Conservation (phyloP, 345 rosid genomes). For the Citrus maxima region DNA sequence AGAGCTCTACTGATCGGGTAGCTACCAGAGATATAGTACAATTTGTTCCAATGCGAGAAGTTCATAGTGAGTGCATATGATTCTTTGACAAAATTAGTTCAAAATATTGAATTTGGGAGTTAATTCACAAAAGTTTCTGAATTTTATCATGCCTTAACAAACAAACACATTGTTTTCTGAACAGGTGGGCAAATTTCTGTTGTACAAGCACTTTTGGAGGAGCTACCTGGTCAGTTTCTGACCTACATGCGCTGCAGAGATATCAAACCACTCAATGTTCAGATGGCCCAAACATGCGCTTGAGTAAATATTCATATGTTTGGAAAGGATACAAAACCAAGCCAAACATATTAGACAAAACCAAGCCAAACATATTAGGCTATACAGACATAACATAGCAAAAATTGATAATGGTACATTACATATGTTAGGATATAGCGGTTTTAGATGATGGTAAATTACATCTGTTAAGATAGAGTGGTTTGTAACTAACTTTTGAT, state of each 20-base stretch:
- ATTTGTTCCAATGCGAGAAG: slow-evolving; percentile 76
- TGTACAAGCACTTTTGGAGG: slow-evolving; percentile 79
- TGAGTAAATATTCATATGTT: background rate
- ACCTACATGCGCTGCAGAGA: slow-evolving; percentile 55
- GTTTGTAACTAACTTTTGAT: no score
- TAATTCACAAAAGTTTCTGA: background rate
- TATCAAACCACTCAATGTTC: slow-evolving; percentile 41
- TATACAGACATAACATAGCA: no score
- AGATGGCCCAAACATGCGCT: background rate
- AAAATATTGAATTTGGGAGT: background rate
- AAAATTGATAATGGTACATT: no score
- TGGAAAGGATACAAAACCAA: background rate
- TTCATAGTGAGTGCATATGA: slow-evolving; percentile 50
- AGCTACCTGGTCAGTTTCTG: slow-evolving; percentile 84
- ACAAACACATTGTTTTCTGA: background rate
- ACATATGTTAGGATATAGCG: no score
- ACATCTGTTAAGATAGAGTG: no score
- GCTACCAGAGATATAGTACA: slow-evolving; percentile 91
- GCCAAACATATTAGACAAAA: background rate
- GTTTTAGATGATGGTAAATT: no score
- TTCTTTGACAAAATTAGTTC: background rate
- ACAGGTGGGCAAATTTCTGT: slow-evolving; percentile 66
- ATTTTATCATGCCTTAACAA: background rate
- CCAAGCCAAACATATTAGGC: no score
- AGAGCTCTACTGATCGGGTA: slow-evolving; percentile 68